These are phyloP conservation scores for Cladosporium sp. DNA, from an alignment of 2,329 filamentous ascomycete genomes.

Conservation along the genomic window DNA sequence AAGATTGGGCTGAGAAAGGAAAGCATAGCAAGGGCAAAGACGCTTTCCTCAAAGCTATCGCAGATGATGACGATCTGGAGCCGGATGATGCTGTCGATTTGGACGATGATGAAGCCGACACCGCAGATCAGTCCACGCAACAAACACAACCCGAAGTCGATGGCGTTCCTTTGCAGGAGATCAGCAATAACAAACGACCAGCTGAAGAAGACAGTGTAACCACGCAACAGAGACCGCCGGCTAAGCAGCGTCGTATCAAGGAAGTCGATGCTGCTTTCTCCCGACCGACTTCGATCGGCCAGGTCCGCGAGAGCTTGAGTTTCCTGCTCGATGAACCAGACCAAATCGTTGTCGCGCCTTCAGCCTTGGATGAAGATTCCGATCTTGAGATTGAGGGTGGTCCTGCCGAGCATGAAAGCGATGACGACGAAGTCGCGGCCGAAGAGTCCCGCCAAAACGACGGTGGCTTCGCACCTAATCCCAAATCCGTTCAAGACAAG, in stretches of 20 bases:
- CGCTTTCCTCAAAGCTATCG: slow-evolving; percentile 85
- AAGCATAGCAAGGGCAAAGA: slow-evolving; percentile 62
- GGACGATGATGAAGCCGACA: slow-evolving; percentile 47
- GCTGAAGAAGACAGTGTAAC: slow-evolving; percentile 16
- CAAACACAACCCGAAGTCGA: slow-evolving; percentile 18
- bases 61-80: slow-evolving; percentile 64
- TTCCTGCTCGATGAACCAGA: slow-evolving; percentile 69
- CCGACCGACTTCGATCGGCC: slow-evolving; percentile 70
- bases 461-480: slow-evolving; percentile 29
- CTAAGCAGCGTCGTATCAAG: slow-evolving; percentile 28
- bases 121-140: slow-evolving; percentile 28
- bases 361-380: slow-evolving; percentile 50
- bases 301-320: slow-evolving; percentile 79
- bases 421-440: slow-evolving; percentile 45
- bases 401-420: slow-evolving; percentile 33
- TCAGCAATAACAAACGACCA: slow-evolving; percentile 28
- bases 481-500: slow-evolving; percentile 15
- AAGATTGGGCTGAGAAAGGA: slow-evolving; percentile 59
- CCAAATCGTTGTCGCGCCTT: slow-evolving; percentile 18
- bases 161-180: slow-evolving; percentile 21
- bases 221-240: slow-evolving; percentile 36
- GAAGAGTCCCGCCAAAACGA: slow-evolving; percentile 27
- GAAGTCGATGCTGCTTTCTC: slow-evolving; percentile 37
- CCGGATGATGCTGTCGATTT: slow-evolving; percentile 68
- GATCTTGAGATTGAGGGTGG: slow-evolving; percentile 31